Evolutionary conservation across 1,139 yeast genomes (phyloP), one percentile per base, ranked within the genome.

Genomic region (Debaryomyces singareniensis): DNA sequence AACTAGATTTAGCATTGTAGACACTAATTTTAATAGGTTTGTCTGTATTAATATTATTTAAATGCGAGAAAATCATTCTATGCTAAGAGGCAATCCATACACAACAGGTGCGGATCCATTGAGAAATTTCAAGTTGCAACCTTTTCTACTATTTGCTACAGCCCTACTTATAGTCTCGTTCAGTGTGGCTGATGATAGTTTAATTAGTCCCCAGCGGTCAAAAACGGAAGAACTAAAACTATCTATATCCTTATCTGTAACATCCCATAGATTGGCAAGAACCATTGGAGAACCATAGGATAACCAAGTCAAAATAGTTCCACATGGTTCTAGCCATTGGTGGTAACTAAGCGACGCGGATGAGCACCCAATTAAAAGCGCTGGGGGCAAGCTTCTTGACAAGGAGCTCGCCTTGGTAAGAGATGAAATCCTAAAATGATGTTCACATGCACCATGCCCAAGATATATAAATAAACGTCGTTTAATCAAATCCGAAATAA

Each of bases 361-460:
- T 0, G 95, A 84, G 45, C 98, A 91, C 0, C 98, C 98, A 28
- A 91, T 58, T n/a, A 91, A 61, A 26, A 91, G 62, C 7, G 83
- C 62, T 0, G 96, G 87, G 1, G 93, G 80, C n/a, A 84, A 60
- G 1, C 34, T 40, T 5, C 26, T n/a, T 2, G 32, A 30, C 5
- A 44, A 38, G 13, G 51, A 37, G 13, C 40, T 36, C 20, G 16
- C 15, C 29, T 51, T 54, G 32, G 50, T 49, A 22, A 63, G 42
- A 1, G 51, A 26, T 1, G 61, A 43, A 0, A 60, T 40, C 16
- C 77, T 66, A 9, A 85, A 60, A 47, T 79, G 86, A 39, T 83
- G 91, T 40, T 86, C 94, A 18, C 97, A 95, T 1, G 96, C 94
- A 1, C 97, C 96, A 55, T 91, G 98, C 0, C 98, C 98, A 37